A percentile compares a stretch with the other conserved stretches of the same genome.
phyloP scores from a whole-genome alignment of 148 eudicot species.

The Pharnaceum exiguum region DNA sequence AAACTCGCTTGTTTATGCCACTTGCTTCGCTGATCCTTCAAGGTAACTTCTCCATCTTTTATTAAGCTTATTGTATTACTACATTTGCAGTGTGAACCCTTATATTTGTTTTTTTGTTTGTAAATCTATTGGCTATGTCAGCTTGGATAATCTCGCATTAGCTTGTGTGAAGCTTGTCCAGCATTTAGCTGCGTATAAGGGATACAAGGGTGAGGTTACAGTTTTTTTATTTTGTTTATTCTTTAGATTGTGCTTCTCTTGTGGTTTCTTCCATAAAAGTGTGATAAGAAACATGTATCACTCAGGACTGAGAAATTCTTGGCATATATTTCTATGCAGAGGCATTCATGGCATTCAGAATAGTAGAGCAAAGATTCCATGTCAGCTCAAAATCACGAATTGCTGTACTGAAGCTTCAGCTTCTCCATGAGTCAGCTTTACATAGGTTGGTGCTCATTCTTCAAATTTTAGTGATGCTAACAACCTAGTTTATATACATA shows the following conservation, averaged over 20 bases:
- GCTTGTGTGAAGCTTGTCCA: conserved; percentile 94
- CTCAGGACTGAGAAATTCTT: not conserved
- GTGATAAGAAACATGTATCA: not conserved
- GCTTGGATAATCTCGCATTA: conserved; percentile 73
- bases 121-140: conserved; percentile 16
- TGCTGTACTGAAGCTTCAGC: conserved; percentile 71
- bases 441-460: conserved; percentile 49
- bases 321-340: conserved; percentile 37
- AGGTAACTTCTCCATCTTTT: conserved; percentile 33
- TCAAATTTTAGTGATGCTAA: not conserved
- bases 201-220: conserved; percentile 64
- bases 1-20: conserved; percentile 74
- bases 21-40: conserved; percentile 74
- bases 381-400: conserved; percentile 80
- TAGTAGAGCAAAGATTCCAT: conserved; percentile 75
- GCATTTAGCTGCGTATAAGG: conserved; percentile 77
- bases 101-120: conserved; percentile 6
- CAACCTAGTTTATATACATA: not conserved
- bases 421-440: conserved; percentile 86
- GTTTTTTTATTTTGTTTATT: conserved; percentile 6
- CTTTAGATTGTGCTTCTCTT: not conserved
- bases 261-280: not conserved
- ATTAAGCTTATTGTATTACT: not conserved
- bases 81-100: conserved; percentile 4
- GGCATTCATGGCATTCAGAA: conserved; percentile 65